Conservation (phyloP, 345 rosid genomes). For the Alliaria petiolata region DNA sequence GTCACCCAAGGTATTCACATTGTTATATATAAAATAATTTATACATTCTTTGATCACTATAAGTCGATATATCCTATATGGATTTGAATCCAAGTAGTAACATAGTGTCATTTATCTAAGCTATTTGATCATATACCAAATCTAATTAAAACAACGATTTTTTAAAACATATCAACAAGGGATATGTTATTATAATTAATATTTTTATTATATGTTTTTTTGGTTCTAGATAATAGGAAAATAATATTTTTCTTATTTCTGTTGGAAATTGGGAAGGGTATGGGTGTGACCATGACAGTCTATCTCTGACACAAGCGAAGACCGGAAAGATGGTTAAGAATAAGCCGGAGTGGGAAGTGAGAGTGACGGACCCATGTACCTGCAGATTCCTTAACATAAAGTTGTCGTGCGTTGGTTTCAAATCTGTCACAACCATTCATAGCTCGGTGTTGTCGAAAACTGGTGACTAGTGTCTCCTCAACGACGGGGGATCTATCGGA, state of each 20-base stretch:
- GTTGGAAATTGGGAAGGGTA: neutral
- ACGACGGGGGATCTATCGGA: rapidly evolving
- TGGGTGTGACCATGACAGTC: neutral
- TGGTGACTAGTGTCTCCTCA: neutral
- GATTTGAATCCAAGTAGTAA: neutral
- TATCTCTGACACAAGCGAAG: neutral
- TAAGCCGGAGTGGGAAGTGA: slow-evolving; percentile 23
- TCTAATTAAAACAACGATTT: neutral
- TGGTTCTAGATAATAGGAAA: neutral
- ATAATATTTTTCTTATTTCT: neutral
- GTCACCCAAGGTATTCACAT: neutral
- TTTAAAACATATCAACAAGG: neutral
- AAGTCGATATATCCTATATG: neutral
- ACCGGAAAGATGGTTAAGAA: neutral
- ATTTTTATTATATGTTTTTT: too few relatives aligned
- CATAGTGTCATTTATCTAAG: too few relatives aligned
- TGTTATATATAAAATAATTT: neutral
- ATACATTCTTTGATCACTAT: neutral
- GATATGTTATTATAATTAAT: neutral
- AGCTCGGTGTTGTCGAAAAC: neutral
- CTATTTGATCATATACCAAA: too few relatives aligned
- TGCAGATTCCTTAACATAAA: neutral
- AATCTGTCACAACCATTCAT: neutral
- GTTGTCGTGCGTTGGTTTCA: slow-evolving; percentile 5
- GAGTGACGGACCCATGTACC: neutral